Evolutionary conservation across 345 rosid species (phyloP), one percentile per base, ranked within the genome.

Genomic region (Brassica rapa): DNA sequence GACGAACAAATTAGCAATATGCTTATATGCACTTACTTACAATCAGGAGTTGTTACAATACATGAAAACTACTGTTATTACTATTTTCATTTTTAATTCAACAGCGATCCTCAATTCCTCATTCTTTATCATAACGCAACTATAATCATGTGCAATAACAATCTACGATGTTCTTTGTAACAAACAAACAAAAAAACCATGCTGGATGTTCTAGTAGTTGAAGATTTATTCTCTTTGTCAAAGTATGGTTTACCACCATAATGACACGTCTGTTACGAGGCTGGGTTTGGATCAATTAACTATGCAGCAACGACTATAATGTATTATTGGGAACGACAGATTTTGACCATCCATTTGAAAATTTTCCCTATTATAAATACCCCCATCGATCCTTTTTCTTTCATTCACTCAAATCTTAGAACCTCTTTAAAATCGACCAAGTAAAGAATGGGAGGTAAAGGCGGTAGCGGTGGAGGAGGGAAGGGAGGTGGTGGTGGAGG

Each of bases 391-490:
- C 8, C 39, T 9, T 14, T 21, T 5, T 24, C 60, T 15, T 4
- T 10, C 8, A 65, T 7, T 63, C 76, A 29, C 68, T 5, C 68
- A 21, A 41, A 43, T 41, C 51, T 78, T 65, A 0, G 4, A 27
- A 77, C 8, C n/a, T 63, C 30, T 29, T 11, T n/a, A 53, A 11
- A 16, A 3, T 37, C 6, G 3, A 30, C 15, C 32, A 14, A 30
- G n/a, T 8, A 12, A 59, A 72, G 5, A 57, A 66, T 78, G 77
- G 73, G 73, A 66, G 82, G 81, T 4, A 78, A 78, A 72, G 77
- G 81, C 0, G 80, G 80, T n/a, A 23, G 60, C 21, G 23, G 71
- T 11, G 57, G 68, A 16, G 51, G 70, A 0, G 35, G 15, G 1
- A 33, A 66, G 0, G 68, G 39, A 0, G 66, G 72, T 3, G 56